Evolutionary conservation across 208 protist species (phyloP), one percentile per base, ranked within the genome.

Genomic region (Wallacemonas sp.): DNA sequence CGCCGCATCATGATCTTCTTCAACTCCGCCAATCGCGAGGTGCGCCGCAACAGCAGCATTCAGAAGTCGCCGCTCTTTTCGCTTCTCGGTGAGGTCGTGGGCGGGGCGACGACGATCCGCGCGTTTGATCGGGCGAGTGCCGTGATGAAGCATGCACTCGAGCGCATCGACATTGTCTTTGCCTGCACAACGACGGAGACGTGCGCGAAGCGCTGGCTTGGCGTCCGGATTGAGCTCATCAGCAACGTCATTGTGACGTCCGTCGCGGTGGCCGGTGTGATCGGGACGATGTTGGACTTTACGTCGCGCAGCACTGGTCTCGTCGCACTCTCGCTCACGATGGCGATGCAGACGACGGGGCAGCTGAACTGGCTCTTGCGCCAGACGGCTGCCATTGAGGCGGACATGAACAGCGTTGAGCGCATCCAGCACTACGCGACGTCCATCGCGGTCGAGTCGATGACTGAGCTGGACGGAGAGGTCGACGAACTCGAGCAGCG

Each of bases 31-130:
- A 80, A 78, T 19, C 71, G 95, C 6, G 94, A 98, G 66, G 52
- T 98, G 26, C 83, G 90, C 54, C 83, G 97, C 32, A 74, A 97
- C 8, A 78, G 91, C 6, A 73, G 78, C 33, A 80, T 94, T 8
- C 69, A 83, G 2, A 83, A 87, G 29, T 91, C 89, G 14, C 97
- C 96, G 4, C 58, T 98, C 14, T 86, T 96, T 34, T 77, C 70
- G 26, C 78, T 74, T 47, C 65, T 99, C 32, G 70, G 61, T 30
- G 97, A 99, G 61, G 96, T 96, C 1, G 62, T 99, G 1, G 67
- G 58, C n/a, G 94, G 95, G 41, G 54, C 92, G 1, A 48, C 69
- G 2, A 96, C 85, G 6, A 98, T 99, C 60, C 57, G 72, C 32
- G 80, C 92, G 5, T 98, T 75, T 63, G 41, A 65, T n/a, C 48